Base-by-base conservation (phyloP, 805 yeast species). In the Millerago galiae region DNA sequence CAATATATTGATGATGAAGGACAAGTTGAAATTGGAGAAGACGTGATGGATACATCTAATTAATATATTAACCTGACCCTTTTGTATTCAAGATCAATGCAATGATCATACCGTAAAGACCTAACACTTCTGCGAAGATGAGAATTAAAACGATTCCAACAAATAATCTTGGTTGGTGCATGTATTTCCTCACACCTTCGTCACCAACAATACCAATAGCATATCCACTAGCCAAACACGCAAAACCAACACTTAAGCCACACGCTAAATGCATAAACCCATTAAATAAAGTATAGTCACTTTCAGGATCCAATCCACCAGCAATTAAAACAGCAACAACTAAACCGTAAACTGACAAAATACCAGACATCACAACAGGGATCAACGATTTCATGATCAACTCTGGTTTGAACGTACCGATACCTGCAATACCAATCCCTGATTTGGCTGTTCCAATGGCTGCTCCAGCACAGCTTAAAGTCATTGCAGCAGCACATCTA, bases 251-350 rank as follows among this genome's bases (percentile, higher is more conserved):
- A 30, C 95, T 79, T 46, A 91, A 68, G 2, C 99, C 99, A 66
- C 97, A 89, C 41, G 95, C 90, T 62, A 93, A 71, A 66, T 93
- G 99, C 95, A 93, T 88, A 63, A 89, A 89, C n/a, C 99, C 99
- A 60, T 87, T 85, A 68, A 87, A 93, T 43, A 93, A 68, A 4
- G 96, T 81, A 66, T 93, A 90, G 38, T 80, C 75, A 49, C 79
- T 79, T 32, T 77, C 64, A 30, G 97, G 97, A 21, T 82, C 75
- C 53, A 90, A 70, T 8, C 87, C 89, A 46, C 93, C 95, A 21
- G 99, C 96, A 56, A 93, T 91, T 56, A 93, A 72, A 34, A 93
- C 99, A 14, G 96, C 84, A 37, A 93, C 99, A 17, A 93, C 99
- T 40, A 93, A 74, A 3, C 99, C 99, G 63, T 93, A 93, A 40